Conservation (phyloP, 768 basidiomycete genomes). For the Leucogyrophana mollusca region DNA sequence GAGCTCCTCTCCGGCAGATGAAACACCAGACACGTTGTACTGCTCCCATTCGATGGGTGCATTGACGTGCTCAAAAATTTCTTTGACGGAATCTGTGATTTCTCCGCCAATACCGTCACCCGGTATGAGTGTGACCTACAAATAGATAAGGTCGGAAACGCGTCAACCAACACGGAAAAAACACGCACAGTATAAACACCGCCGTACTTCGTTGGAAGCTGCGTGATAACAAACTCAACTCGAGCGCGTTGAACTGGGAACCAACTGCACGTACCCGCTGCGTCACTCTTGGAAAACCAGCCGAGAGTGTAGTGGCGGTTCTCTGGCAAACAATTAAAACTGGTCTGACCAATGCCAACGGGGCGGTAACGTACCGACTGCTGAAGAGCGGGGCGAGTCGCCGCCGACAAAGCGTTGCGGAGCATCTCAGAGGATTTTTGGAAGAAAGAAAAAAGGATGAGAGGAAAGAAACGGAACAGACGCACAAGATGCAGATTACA, state of each 20-base stretch:
- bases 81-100: constrained; percentile 97
- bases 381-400: constrained; percentile 49
- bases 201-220: constrained; percentile 89
- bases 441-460: constrained; percentile 22
- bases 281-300: constrained; percentile 74
- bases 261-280: constrained; percentile 52
- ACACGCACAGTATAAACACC: constrained; percentile 82
- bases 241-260: not conserved
- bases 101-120: constrained; percentile 98
- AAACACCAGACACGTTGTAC: constrained; percentile 96
- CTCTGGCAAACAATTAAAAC: constrained; percentile 41
- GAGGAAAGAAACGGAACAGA: constrained; percentile 31
- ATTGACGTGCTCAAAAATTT: constrained; percentile 96
- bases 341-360: not conserved
- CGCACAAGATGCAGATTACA: constrained; percentile 2
- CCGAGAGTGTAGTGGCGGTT: constrained; percentile 72
- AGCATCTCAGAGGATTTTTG: constrained; percentile 51
- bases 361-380: constrained; percentile 46
- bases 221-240: constrained; percentile 11
- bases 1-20: constrained; percentile 88
- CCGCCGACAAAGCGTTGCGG: constrained; percentile 60
- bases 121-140: constrained; percentile 92
- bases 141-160: constrained; percentile 20
- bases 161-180: constrained; percentile 5
- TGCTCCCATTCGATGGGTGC: constrained; percentile 99